Evolutionary conservation across 148 eudicot genomes (phyloP).

Genomic region (Cornus florida): DNA sequence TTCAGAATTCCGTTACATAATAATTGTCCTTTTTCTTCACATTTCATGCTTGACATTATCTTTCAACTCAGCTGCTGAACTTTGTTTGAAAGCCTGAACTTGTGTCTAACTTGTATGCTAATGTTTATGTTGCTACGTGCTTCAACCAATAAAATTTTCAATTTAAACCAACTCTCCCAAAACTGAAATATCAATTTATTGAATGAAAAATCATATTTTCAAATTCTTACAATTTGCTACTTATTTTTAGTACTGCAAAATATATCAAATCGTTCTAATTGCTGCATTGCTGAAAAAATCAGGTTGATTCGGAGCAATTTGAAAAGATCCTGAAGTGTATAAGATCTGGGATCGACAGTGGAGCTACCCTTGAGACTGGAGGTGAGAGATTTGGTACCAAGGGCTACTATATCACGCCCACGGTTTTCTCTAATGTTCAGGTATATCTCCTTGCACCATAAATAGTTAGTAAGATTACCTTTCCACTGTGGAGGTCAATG

Average conservation of each 20-base stretch:
- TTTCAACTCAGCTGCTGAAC: not conserved
- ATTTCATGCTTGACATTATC: not conserved
- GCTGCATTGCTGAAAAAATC: slow-evolving; percentile 3
- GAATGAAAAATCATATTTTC: not conserved
- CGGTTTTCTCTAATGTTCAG: slow-evolving; percentile 91
- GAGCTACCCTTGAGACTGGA: slow-evolving; percentile 86
- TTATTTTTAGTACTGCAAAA: not conserved
- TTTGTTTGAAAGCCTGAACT: not conserved
- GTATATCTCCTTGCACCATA: slow-evolving; percentile 23
- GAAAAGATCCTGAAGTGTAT: slow-evolving; percentile 71
- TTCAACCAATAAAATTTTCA: not conserved
- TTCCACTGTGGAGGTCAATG: not conserved
- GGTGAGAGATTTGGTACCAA: slow-evolving; percentile 69
- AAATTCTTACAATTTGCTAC: not conserved
- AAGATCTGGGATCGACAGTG: slow-evolving; percentile 59
- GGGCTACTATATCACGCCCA: slow-evolving; percentile 81
- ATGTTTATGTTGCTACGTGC: not conserved
- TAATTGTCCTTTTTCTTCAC: not conserved
- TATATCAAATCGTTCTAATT: not conserved
- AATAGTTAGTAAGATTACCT: not conserved
- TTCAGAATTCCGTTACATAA: not conserved
- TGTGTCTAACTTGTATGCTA: not conserved
- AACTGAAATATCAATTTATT: not conserved
- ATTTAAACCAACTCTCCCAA: not conserved
- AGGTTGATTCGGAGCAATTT: slow-evolving; percentile 71